Conservation (phyloP, 1,139 yeast species). For the Suhomyces wounanorum region DNA sequence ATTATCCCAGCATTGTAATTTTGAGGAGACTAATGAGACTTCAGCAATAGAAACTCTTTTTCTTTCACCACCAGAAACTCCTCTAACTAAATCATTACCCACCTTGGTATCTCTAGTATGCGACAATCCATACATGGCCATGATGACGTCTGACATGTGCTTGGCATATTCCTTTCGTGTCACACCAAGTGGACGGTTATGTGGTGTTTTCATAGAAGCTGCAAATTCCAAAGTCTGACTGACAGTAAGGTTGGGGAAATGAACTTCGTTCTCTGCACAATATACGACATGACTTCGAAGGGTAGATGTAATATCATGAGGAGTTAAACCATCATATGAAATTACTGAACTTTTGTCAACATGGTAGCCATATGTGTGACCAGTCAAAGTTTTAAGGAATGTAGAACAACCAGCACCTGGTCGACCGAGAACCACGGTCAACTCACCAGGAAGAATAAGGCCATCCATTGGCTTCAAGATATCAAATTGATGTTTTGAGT, state of each 20-base stretch:
- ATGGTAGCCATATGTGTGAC: conserved; percentile 72
- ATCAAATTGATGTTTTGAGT: conserved; percentile 42
- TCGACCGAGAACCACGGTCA: conserved; percentile 75
- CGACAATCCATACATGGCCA: conserved; percentile 25
- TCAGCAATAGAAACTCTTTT: conserved; percentile 29
- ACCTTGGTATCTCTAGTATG: conserved; percentile 26
- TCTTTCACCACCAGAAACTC: conserved; percentile 30
- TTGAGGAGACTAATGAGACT: conserved; percentile 22
- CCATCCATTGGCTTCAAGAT: conserved; percentile 73
- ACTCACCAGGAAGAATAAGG: conserved; percentile 65
- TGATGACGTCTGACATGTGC: conserved; percentile 23
- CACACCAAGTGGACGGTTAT: conserved; percentile 33
- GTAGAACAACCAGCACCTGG: conserved; percentile 90
- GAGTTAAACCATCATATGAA: conserved; percentile 27
- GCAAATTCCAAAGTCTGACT: conserved; percentile 32
- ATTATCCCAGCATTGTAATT: conserved; percentile 29
- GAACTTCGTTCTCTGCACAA: conserved; percentile 30
- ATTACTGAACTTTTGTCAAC: conserved; percentile 51
- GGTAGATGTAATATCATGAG: conserved; percentile 20
- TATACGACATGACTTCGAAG: conserved; percentile 32
- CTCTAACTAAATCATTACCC: conserved; percentile 27
- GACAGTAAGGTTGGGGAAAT: conserved; percentile 29
- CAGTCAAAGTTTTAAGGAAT: conserved; percentile 65
- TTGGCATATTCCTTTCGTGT: conserved; percentile 21
- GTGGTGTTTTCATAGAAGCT: conserved; percentile 28